Percentiles rank a stretch among this genome's conserved stretches.
phyloP scores from a whole-genome alignment of 2,329 filamentous ascomycete genomes.

The Zelopaecilomyces penicillatus region DNA sequence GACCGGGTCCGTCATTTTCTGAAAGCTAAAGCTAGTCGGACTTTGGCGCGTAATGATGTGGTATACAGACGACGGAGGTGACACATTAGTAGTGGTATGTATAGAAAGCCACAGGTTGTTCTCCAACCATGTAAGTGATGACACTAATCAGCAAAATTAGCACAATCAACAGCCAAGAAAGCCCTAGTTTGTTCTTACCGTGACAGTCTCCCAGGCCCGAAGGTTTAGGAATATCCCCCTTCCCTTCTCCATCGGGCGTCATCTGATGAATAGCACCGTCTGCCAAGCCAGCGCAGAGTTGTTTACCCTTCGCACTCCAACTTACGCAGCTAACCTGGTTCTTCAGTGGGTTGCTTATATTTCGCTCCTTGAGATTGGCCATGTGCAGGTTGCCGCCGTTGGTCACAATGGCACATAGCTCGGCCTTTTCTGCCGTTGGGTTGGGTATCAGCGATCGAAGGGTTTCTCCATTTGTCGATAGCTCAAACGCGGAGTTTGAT shows the following conservation, averaged over 20 bases:
- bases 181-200: conserved; percentile 42
- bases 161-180: conserved; percentile 9
- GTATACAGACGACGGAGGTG: conserved; percentile 59
- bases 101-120: conserved; percentile 77
- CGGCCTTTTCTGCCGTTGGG: conserved; percentile 62
- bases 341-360: conserved; percentile 57
- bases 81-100: conserved; percentile 58
- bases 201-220: conserved; percentile 58
- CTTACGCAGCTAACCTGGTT: conserved; percentile 72
- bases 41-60: conserved; percentile 66
- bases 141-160: conserved; percentile 41
- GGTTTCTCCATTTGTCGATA: conserved; percentile 66
- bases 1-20: conserved; percentile 67
- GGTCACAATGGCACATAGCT: conserved; percentile 74
- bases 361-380: conserved; percentile 65
- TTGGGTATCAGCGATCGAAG: conserved; percentile 74
- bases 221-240: conserved; percentile 72
- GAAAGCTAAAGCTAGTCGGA: conserved; percentile 56
- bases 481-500: conserved; percentile 61
- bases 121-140: conserved; percentile 79
- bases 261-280: conserved; percentile 78
- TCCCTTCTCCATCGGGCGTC: conserved; percentile 69
- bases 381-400: conserved; percentile 73
- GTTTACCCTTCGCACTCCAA: conserved; percentile 92
- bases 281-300: conserved; percentile 75